These are phyloP conservation scores for Mortierella sp. DNA, from an alignment of 371 early-diverging fungal genomes.

Conservation along the genomic window DNA sequence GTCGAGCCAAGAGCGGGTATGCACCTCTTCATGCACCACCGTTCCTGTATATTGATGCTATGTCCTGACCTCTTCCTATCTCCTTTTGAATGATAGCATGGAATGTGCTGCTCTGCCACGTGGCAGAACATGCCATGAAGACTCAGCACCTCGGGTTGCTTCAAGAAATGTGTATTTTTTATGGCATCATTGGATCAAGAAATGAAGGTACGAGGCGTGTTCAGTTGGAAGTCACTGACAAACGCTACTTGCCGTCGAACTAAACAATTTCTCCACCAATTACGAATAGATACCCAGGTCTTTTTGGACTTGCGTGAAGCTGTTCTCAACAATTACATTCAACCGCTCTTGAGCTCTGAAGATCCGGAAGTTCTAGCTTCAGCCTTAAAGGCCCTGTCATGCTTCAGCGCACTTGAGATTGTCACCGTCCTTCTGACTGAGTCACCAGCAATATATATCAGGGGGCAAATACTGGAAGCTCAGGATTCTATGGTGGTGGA, in stretches of 20 bases:
- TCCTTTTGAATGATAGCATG: conserved; percentile 47
- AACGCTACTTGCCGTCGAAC: too few relatives aligned
- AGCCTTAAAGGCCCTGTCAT: conserved; percentile 59
- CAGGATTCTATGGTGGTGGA: conserved; percentile 37
- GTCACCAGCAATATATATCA: conserved; percentile 57
- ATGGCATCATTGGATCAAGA: conserved; percentile 61
- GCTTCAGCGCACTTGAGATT: conserved; percentile 62
- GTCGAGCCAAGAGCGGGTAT: conserved; percentile 65
- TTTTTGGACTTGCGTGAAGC: conserved; percentile 62
- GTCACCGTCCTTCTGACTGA: conserved; percentile 56
- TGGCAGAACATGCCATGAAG: conserved; percentile 59
- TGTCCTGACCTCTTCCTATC: neutral
- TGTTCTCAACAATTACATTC: conserved; percentile 55
- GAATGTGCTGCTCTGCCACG: conserved; percentile 61
- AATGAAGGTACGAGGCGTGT: conserved; percentile 58
- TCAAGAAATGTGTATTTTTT: conserved; percentile 59
- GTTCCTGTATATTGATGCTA: too few relatives aligned
- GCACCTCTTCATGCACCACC: neutral
- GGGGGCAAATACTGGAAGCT: conserved; percentile 33
- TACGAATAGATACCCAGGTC: conserved; percentile 58
- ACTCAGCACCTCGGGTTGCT: conserved; percentile 29
- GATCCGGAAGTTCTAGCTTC: conserved; percentile 46
- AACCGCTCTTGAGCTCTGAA: conserved; percentile 54
- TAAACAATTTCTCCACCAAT: too few relatives aligned
- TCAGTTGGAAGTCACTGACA: neutral